These are phyloP conservation scores for Friedmanniomyces simplex DNA, from an alignment of 495 filamentous ascomycete species.

Conservation along the genomic window DNA sequence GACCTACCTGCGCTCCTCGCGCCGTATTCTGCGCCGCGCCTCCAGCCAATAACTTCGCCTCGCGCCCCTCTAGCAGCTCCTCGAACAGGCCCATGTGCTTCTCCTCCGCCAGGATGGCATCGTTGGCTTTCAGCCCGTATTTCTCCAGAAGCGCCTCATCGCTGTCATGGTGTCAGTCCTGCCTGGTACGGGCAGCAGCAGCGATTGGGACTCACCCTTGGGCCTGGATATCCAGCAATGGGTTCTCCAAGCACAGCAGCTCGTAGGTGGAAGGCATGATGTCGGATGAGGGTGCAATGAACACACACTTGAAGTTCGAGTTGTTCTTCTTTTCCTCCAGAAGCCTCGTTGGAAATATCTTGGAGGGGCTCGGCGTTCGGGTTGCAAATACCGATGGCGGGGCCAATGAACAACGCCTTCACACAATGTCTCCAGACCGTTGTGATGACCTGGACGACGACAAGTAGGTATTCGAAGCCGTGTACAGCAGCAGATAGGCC, in stretches of 20 bases:
- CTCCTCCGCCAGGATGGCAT: constrained; percentile 90
- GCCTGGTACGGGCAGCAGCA: not conserved
- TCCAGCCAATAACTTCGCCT: constrained; percentile 89
- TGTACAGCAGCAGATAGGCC: too few species aligned
- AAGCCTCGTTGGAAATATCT: not conserved
- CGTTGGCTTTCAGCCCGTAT: constrained; percentile 88
- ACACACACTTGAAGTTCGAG: too few species aligned
- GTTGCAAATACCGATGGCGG: not conserved
- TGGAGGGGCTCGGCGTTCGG: not conserved
- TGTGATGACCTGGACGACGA: too few species aligned
- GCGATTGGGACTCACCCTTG: constrained; percentile 42
- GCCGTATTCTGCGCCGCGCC: constrained; percentile 98
- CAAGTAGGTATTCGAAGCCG: too few species aligned
- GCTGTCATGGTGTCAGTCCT: constrained; percentile 27
- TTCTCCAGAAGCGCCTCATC: constrained; percentile 74
- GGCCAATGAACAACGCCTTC: not conserved
- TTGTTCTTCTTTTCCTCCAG: not conserved
- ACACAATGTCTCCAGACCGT: not conserved
- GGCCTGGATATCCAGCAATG: constrained; percentile 92
- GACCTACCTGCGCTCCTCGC: constrained; percentile 53
- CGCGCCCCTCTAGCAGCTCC: constrained; percentile 73
- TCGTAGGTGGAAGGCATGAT: constrained; percentile 40
- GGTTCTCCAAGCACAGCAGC: constrained; percentile 90
- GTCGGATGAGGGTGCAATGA: not conserved
- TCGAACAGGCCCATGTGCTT: constrained; percentile 85